A percentile compares a stretch with the other conserved stretches of the same genome.
phyloP scores from a whole-genome alignment of 169 alveolate genomes.

The Plasmodium cynomolgi region DNA sequence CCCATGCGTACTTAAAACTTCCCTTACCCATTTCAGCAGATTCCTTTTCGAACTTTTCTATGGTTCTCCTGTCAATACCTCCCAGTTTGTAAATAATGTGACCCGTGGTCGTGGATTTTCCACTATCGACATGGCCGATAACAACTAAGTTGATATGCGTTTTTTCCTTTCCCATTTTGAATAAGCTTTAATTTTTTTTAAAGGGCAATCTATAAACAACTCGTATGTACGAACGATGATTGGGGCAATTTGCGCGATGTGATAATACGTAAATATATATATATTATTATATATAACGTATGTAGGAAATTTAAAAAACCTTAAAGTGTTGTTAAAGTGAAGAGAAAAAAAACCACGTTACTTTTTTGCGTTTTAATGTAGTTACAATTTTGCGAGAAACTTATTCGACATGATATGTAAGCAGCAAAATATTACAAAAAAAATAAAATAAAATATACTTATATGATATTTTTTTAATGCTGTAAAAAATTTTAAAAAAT shows the following conservation, averaged over 20 bases:
- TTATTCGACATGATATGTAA: not conserved
- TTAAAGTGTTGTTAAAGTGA: conserved; percentile 7
- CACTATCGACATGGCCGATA: conserved; percentile 98
- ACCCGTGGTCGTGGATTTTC: conserved; percentile 98
- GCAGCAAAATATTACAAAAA: not conserved
- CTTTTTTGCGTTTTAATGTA: not conserved
- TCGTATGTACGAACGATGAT: not conserved
- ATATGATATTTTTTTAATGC: not conserved
- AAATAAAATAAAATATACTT: not conserved
- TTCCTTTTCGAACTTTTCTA: conserved; percentile 96
- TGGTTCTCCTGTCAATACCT: conserved; percentile 95
- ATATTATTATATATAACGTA: conserved; percentile 8
- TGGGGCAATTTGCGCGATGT: not conserved
- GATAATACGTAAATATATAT: not conserved
- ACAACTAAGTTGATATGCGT: conserved; percentile 95
- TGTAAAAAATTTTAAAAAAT: not conserved
- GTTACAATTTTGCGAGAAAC: not conserved
- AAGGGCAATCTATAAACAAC: not conserved
- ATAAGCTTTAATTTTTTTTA: not conserved
- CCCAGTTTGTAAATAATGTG: conserved; percentile 96
- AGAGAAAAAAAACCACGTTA: not conserved
- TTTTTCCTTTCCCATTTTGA: conserved; percentile 89
- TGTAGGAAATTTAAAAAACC: not conserved
- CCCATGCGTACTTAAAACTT: conserved; percentile 99
- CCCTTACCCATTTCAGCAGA: conserved; percentile 95